Evolutionary conservation across 352 stramenopile genomes (phyloP).

Genomic region (Pythium rhizo-oryzae): DNA sequence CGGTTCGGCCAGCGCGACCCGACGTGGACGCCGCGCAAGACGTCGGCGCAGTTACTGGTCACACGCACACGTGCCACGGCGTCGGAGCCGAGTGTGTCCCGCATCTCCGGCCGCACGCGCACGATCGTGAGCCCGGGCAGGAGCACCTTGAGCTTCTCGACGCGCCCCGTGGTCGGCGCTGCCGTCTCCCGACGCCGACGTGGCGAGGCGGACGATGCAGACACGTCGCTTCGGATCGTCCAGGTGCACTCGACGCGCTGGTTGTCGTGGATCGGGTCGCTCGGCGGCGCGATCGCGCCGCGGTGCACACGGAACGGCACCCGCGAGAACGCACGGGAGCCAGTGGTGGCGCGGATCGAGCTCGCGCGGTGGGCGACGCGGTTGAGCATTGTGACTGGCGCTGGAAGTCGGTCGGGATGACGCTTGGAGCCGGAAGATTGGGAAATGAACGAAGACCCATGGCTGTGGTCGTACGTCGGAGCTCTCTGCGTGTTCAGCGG

Average conservation of each 20-base stretch:
- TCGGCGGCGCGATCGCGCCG: conserved; percentile 2
- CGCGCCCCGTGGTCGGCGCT: not conserved
- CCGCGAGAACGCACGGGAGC: conserved; percentile 2
- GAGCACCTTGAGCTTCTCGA: conserved; percentile 23
- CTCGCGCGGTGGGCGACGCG: not conserved
- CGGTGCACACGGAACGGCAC: conserved; percentile 18
- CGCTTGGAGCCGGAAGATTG: not conserved
- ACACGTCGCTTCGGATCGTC: conserved; percentile 6
- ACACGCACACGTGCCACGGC: conserved; percentile 13
- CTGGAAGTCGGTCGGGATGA: too few relatives aligned
- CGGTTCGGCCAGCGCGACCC: conserved; percentile 6
- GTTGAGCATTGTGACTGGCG: not conserved
- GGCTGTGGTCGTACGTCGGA: too few relatives aligned
- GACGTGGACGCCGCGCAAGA: conserved; percentile 13
- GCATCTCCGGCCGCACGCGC: conserved; percentile 5
- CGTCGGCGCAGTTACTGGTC: conserved; percentile 11
- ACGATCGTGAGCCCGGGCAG: conserved; percentile 18
- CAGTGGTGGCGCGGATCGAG: not conserved
- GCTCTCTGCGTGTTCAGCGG: too few relatives aligned
- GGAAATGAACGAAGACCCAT: not conserved
- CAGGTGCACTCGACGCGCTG: conserved; percentile 23
- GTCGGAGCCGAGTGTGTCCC: not conserved
- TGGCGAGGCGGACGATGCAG: not conserved
- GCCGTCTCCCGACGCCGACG: not conserved
- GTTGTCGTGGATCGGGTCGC: conserved; percentile 14